Evolutionary conservation across 83 land plant genomes (phyloP).

Genomic region (Picea mariana): DNA sequence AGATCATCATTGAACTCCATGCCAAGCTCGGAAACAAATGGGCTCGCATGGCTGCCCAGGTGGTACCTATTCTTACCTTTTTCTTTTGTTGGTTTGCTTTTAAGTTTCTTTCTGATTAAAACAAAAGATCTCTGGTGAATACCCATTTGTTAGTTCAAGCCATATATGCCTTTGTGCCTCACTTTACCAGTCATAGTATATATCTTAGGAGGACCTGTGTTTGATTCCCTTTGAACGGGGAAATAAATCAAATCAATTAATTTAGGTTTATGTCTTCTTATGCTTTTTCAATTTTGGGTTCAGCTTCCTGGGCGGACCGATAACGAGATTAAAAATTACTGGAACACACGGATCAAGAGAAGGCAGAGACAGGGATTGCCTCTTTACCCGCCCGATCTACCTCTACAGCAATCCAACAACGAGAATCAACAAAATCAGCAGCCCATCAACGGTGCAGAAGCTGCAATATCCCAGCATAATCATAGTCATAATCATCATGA

Average conservation of each 20-base stretch:
- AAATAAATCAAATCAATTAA: too few relatives aligned
- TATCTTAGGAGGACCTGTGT: too few relatives aligned
- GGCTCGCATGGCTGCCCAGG: slow-evolving; percentile 69
- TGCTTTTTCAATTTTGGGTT: too few relatives aligned
- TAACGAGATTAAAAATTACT: slow-evolving; percentile 66
- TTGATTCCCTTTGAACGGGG: too few relatives aligned
- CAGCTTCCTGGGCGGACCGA: slow-evolving; percentile 65
- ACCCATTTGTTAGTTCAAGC: too few relatives aligned
- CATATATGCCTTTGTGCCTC: too few relatives aligned
- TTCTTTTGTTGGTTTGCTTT: too few relatives aligned
- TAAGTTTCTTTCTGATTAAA: too few relatives aligned
- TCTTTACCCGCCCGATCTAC: slow-evolving; percentile 27
- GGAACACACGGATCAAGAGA: slow-evolving; percentile 62
- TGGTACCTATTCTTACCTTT: too few relatives aligned
- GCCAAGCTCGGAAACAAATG: slow-evolving; percentile 64
- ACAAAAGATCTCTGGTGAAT: too few relatives aligned
- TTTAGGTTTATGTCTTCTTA: too few relatives aligned
- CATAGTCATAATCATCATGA: not conserved
- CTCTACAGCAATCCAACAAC: not conserved
- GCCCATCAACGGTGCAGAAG: not conserved
- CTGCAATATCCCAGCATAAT: not conserved
- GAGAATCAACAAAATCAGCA: not conserved
- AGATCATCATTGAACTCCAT: slow-evolving; percentile 37
- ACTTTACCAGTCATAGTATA: too few relatives aligned
- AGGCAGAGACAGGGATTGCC: slow-evolving; percentile 51